Evolutionary conservation across 345 rosid species (phyloP).

Genomic region (Murraya paniculata): DNA sequence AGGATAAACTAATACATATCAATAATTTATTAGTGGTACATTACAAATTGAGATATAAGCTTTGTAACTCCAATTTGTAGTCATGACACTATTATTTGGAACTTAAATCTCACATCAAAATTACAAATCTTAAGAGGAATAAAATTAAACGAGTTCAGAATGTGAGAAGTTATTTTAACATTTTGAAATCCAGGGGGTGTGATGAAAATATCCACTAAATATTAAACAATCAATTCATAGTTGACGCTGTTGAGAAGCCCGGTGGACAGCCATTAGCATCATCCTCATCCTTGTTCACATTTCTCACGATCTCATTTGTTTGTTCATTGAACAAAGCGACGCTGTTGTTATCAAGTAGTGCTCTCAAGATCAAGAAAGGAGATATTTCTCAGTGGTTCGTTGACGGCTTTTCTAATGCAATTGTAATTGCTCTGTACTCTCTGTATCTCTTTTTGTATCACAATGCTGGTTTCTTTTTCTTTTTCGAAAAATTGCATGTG

Average conservation of each 20-base stretch:
- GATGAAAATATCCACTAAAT: not conserved
- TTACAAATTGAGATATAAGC: too few relatives aligned
- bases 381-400: slow-evolving; percentile 79
- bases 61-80: too few relatives aligned
- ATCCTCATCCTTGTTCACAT: not conserved
- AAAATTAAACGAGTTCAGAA: too few relatives aligned
- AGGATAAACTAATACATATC: too few relatives aligned
- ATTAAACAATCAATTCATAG: not conserved
- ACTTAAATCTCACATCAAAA: too few relatives aligned
- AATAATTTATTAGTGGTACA: too few relatives aligned
- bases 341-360: not conserved
- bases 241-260: not conserved
- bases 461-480: not conserved
- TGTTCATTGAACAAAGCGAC: not conserved
- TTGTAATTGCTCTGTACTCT: slow-evolving; percentile 30
- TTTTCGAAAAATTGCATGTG: not conserved
- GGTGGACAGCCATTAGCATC: not conserved
- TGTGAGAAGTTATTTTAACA: too few relatives aligned
- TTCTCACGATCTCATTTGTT: not conserved
- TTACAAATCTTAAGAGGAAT: too few relatives aligned
- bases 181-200: not conserved
- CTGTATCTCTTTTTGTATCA: not conserved
- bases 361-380: slow-evolving; percentile 66
- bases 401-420: slow-evolving; percentile 74
- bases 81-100: too few relatives aligned